Percentiles rank a stretch among this genome's conserved stretches.
Conservation (phyloP, 2,329 filamentous ascomycete species). For the Paraconiothyrium brasiliense region DNA sequence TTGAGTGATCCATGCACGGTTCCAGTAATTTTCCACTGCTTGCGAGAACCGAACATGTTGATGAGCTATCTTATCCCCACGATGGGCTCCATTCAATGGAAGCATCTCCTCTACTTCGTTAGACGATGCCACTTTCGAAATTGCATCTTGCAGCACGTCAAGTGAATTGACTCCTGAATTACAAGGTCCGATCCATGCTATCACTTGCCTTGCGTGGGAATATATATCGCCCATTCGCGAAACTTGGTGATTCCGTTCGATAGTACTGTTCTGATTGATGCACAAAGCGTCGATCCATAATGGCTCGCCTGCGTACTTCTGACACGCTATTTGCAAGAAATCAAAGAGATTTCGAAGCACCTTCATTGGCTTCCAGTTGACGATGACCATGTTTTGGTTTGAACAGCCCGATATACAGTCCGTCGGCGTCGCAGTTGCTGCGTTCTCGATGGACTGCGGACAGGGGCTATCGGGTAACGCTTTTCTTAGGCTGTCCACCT, state of each 20-base stretch:
- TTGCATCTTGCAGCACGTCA: background rate
- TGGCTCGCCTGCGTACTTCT: background rate
- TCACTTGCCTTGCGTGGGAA: background rate
- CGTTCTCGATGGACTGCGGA: background rate
- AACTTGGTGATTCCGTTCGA: background rate
- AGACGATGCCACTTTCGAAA: too few species aligned
- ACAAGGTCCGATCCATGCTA: background rate
- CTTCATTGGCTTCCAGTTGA: background rate
- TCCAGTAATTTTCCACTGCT: background rate
- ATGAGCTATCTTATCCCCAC: background rate
- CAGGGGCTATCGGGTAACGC: background rate
- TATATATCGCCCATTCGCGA: background rate
- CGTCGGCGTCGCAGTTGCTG: background rate
- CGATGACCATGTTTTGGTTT: background rate
- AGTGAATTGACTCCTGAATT: background rate
- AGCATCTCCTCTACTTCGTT: background rate
- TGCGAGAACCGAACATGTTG: background rate
- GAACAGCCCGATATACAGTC: background rate
- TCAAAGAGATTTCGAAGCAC: background rate
- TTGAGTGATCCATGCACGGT: constrained; percentile 3
- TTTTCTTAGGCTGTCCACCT: background rate
- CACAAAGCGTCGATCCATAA: constrained; percentile 1
- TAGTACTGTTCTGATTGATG: background rate
- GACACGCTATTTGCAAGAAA: background rate
- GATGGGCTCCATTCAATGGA: background rate